Conservation (phyloP, 164 flowering plant species). For the grape (Vitis vinifera) region DNA sequence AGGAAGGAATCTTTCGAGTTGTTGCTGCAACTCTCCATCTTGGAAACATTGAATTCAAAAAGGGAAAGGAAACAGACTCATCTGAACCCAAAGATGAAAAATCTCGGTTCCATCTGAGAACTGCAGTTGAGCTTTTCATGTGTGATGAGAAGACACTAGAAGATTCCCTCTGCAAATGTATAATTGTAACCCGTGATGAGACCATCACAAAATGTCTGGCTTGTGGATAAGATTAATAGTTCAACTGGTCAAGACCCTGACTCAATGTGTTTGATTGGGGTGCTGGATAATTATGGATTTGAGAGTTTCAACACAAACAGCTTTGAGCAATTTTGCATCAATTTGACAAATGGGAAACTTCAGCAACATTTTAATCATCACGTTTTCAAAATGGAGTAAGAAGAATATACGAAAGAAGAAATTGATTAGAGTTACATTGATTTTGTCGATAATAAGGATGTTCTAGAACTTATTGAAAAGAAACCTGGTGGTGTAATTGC, state of each 20-base stretch:
- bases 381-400: constrained; percentile 99
- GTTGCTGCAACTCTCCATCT: no score
- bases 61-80: constrained; percentile 63
- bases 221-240: constrained; percentile 70
- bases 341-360: constrained; percentile 98
- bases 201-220: constrained; percentile 64
- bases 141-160: constrained; percentile 70
- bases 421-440: constrained; percentile 99
- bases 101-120: constrained; percentile 60
- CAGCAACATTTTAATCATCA: constrained; percentile 99
- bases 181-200: constrained; percentile 78
- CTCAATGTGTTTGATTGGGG: constrained; percentile 85
- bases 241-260: constrained; percentile 96
- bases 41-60: no score
- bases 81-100: constrained; percentile 73
- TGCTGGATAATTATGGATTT: constrained; percentile 98
- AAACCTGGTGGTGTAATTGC: no score
- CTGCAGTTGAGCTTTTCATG: constrained; percentile 72
- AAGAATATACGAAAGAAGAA: constrained; percentile 95
- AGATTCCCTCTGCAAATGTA: constrained; percentile 76
- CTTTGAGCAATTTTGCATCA: constrained; percentile 99
- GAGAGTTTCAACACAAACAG: constrained; percentile 99
- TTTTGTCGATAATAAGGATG: constrained; percentile 93
- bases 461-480: constrained; percentile 97
- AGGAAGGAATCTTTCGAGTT: no score